These are phyloP conservation scores for Colletotrichum sp. DNA, from an alignment of 2,329 filamentous ascomycete genomes.

Conservation along the genomic window DNA sequence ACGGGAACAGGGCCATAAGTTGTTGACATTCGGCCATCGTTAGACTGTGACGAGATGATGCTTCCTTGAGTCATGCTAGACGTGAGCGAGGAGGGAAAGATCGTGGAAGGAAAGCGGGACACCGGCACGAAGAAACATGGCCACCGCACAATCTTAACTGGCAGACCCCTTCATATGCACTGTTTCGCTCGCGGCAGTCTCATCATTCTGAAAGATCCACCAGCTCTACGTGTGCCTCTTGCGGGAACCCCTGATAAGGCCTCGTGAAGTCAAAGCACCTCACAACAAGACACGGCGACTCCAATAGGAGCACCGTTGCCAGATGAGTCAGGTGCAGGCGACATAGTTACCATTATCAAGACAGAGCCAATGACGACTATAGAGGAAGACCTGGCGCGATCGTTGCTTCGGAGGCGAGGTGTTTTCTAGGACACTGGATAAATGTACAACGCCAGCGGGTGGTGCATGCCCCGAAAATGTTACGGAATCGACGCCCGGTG, in stretches of 20 bases:
- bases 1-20: background rate
- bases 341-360: background rate
- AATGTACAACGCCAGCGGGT: background rate
- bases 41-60: background rate
- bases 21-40: background rate
- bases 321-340: background rate
- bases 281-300: background rate
- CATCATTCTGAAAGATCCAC: background rate
- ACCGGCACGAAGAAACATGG: background rate
- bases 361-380: background rate
- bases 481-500: background rate
- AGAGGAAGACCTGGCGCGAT: background rate
- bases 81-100: background rate
- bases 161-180: background rate
- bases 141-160: background rate
- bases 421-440: background rate
- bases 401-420: background rate
- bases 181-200: background rate
- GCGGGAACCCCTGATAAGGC: background rate
- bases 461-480: background rate
- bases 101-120: background rate
- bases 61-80: background rate
- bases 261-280: background rate
- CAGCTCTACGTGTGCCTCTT: background rate
- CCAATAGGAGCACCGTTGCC: background rate